Evolutionary conservation across 768 basidiomycete species (phyloP), one percentile per base, ranked within the genome.

Genomic region (Suillus spraguei): DNA sequence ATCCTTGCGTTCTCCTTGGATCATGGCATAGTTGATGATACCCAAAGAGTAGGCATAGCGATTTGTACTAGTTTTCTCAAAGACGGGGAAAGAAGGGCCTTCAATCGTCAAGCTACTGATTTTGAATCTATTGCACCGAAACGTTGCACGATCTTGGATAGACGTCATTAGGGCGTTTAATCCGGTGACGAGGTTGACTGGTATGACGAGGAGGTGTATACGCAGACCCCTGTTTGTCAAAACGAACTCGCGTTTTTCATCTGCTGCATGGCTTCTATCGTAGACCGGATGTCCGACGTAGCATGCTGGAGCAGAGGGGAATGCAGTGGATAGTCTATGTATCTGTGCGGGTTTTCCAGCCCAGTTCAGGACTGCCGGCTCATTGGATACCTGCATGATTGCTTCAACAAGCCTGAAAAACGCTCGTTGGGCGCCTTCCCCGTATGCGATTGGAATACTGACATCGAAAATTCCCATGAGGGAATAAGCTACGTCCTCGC

Each of bases 21-120:
- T 49, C 47, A 56, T 56, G 32, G 54, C 20, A 10, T 56, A 33
- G 54, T 35, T 56, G n/a, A 56, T 24, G 22, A 56, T 22, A 39
- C 38, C 33, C 20, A 56, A 35, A 56, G 33, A 56, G 33, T 56
- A 35, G 32, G 54, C 54, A n/a, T 56, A 39, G 0, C 38, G 33
- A 39, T 61, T 65, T 41, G 47, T 52, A 13, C 52, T 55, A 50
- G 64, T 24, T 11, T 20, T 47, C 13, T 24, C 22, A 28, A 49
- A 35, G 47, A 49, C 47, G 24, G 47, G 47, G 24, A 49, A 49
- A 14, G 22, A 49, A 49, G 22, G 22, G 47, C 47, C 47, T 2
- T 49, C 47, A 3, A 49, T 16, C 8, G 47, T 24, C 24, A 49
- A 24, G 22, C 5, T 3, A 14, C 14, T 24, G 6, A 24, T 14